phyloP scores from a whole-genome alignment of 2,329 filamentous ascomycete genomes.

The Hypoxylon sp. region DNA sequence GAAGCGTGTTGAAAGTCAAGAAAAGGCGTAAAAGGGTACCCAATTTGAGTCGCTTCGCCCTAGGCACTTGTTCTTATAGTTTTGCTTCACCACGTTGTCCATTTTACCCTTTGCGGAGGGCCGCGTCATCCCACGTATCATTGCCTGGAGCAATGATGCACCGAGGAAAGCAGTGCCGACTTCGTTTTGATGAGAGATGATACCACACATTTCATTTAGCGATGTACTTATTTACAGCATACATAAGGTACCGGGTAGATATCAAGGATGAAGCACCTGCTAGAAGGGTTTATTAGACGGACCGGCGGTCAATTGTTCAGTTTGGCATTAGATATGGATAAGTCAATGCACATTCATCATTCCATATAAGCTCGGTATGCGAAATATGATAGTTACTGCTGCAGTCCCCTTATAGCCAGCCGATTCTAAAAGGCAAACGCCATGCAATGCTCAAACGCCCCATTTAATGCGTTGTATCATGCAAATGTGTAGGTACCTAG shows the following conservation, averaged over 20 bases:
- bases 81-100: background rate
- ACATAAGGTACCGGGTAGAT: background rate
- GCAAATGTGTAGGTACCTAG: background rate
- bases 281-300: background rate
- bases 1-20: background rate
- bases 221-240: constrained; percentile 7
- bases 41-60: background rate
- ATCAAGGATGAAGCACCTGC: background rate
- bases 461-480: constrained; percentile 11
- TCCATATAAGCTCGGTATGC: constrained; percentile 19
- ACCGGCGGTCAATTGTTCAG: background rate
- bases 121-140: constrained; percentile 11
- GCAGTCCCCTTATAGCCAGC: constrained; percentile 6
- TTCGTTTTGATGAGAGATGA: constrained; percentile 9
- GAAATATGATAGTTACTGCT: constrained; percentile 16
- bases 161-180: background rate
- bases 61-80: background rate
- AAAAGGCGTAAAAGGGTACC: constrained; percentile 18
- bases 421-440: constrained; percentile 23
- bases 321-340: background rate
- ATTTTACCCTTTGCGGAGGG: constrained; percentile 8
- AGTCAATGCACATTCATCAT: constrained; percentile 5
- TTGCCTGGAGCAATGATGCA: background rate
- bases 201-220: constrained; percentile 21
- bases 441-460: constrained; percentile 13